Percentiles rank a stretch among this genome's conserved stretches.
Conservation (phyloP, 2,329 filamentous ascomycete genomes). For the Apiospora aurea region DNA sequence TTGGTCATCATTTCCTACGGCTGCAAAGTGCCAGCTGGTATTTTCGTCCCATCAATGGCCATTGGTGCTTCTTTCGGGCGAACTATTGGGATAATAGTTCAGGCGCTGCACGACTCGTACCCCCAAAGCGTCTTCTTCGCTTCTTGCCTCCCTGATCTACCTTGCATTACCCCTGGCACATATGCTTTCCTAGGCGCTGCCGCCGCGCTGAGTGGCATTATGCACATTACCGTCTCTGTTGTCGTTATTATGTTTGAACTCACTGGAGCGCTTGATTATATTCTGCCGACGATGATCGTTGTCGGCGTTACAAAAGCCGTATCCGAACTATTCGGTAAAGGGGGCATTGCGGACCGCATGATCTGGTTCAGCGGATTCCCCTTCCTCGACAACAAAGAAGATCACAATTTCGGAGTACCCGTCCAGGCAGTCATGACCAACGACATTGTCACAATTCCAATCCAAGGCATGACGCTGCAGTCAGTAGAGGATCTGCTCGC, state of each 20-base stretch:
- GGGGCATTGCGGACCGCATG: constrained; percentile 96
- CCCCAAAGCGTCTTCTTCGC: constrained; percentile 86
- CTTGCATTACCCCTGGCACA: constrained; percentile 96
- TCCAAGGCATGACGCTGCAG: constrained; percentile 76
- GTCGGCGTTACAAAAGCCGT: constrained; percentile 96
- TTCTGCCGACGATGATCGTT: constrained; percentile 98
- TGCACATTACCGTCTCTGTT: constrained; percentile 96
- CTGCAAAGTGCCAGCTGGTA: constrained; percentile 96
- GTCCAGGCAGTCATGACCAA: constrained; percentile 90
- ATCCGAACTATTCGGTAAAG: constrained; percentile 89
- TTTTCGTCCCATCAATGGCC: constrained; percentile 98
- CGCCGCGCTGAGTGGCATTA: constrained; percentile 91
- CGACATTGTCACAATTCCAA: constrained; percentile 76
- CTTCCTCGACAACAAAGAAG: constrained; percentile 96
- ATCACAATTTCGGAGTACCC: constrained; percentile 94
- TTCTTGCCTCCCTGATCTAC: constrained; percentile 86
- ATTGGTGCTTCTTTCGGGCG: constrained; percentile 93
- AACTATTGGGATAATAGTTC: constrained; percentile 92
- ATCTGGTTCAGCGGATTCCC: constrained; percentile 99
- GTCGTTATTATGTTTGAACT: constrained; percentile 99
- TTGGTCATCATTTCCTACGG: constrained; percentile 96
- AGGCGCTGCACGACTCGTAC: constrained; percentile 84
- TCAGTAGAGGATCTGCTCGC: constrained; percentile 78
- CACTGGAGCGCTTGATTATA: constrained; percentile 96
- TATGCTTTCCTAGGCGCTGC: constrained; percentile 95